Conservation (phyloP, 2,329 filamentous ascomycete genomes). For the Pleoardoris graminearum region DNA sequence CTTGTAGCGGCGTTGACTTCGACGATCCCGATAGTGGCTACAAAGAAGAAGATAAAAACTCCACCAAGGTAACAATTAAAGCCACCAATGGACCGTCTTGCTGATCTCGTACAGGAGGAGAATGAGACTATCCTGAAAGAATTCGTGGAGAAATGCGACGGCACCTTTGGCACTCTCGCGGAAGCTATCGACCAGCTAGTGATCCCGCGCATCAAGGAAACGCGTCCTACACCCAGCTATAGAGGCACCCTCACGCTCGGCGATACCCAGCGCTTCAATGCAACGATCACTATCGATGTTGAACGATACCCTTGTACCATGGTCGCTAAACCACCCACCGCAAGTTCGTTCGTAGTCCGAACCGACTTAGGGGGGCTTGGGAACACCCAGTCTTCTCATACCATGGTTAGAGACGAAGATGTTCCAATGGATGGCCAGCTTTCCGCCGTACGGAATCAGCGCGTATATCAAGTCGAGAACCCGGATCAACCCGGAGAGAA, state of each 20-base stretch:
- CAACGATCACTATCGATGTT: conserved; percentile 79
- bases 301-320: conserved; percentile 90
- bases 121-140: conserved; percentile 72
- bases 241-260: conserved; percentile 81
- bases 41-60: conserved; percentile 85
- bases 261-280: conserved; percentile 70
- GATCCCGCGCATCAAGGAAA: conserved; percentile 73
- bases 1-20: conserved; percentile 80
- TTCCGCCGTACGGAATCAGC: conserved; percentile 72
- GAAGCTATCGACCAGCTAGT: conserved; percentile 82
- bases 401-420: conserved; percentile 48
- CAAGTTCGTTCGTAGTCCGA: conserved; percentile 72
- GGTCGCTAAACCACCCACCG: conserved; percentile 71
- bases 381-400: conserved; percentile 58
- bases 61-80: conserved; percentile 60
- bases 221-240: conserved; percentile 77
- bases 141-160: conserved; percentile 68
- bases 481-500: conserved; percentile 75
- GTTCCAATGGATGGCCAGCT: conserved; percentile 50
- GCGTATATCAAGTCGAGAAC: conserved; percentile 80
- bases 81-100: background rate
- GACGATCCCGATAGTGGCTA: conserved; percentile 87
- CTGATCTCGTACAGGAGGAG: conserved; percentile 52
- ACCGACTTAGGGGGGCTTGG: conserved; percentile 52
- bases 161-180: conserved; percentile 78